Evolutionary conservation across 78 protist genomes (phyloP).

Genomic region (Chrysochromulina tobinii): DNA sequence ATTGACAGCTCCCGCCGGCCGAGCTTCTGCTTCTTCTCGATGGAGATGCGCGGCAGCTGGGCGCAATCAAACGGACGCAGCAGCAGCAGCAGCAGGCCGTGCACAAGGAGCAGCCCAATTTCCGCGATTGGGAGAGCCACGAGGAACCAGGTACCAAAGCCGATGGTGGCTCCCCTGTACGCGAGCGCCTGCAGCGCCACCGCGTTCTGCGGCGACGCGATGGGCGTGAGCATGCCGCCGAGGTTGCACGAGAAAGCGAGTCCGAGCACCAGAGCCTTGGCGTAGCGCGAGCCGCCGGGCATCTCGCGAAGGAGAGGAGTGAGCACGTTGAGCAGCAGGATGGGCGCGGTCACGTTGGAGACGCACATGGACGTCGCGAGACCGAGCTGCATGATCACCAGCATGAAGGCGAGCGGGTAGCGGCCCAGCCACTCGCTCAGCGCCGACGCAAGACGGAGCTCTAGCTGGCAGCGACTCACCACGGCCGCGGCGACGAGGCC

Average conservation of each 20-base stretch:
- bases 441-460: not conserved
- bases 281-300: not conserved
- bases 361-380: not conserved
- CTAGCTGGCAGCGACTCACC: not conserved
- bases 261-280: constrained; percentile 10
- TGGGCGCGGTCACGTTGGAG: constrained; percentile 54
- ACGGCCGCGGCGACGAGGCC: not conserved
- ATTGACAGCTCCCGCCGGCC: too few relatives aligned
- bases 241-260: constrained; percentile 52
- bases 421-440: not conserved
- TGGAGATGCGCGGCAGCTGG: too few relatives aligned
- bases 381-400: not conserved
- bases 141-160: not conserved
- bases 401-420: not conserved
- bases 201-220: constrained; percentile 55
- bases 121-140: not conserved
- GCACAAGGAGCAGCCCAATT: too few relatives aligned
- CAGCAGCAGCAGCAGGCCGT: not conserved
- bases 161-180: not conserved
- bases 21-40: not conserved
- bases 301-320: not conserved
- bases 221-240: constrained; percentile 54
- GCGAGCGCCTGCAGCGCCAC: constrained; percentile 5
- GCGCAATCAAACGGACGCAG: too few relatives aligned
- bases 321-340: not conserved